Base-by-base conservation (phyloP, 176 grass and related monocot genomes). In the Phyllostachys edulis region DNA sequence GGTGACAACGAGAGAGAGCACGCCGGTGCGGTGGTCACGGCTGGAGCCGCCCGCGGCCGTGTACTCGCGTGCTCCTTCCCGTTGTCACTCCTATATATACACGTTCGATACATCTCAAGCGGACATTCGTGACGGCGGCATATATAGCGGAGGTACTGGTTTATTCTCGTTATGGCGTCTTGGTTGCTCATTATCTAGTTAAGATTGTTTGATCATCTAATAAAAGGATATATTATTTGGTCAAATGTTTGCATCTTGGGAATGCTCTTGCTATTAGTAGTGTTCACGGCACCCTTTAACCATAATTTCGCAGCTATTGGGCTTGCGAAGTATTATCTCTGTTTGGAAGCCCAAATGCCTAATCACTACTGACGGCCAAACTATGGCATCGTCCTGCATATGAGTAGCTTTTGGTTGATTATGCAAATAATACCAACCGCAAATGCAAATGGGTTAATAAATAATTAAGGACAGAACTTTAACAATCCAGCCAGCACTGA, bases 1-100 rank as follows among this genome's bases (percentile, higher is more conserved):
- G 77, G 77, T 67, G 77, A 79, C 77, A 79, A 67, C 61, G 77
- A 79, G 77, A 79, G 77, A 79, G 77, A 79, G 77, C 77, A 79
- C 77, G 77, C 77, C 5, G 77, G 77, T 50, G 61, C 61, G 77
- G 60, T 24, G 24, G 44, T 67, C 77, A 37, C 77, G 77, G 77
- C 6, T 20, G 20, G 60, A 50, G 60, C 44, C 5, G 16, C 26
- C 61, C 44, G 77, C 6, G 77, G 77, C 77, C 15, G 77, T 9
- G 42, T 23, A 79, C 77, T 51, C 21, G 77, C 44, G 61, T 79
- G 77, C 77, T 79, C 61, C 17, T 27, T 79, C 62, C 62, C 77
- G 77, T 67, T 67, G 61, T 79, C 77, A 79, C 61, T 36, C 27
- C 26, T n/a, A n/a, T n/a, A n/a, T 17, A 15, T 7, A 50, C 7